Evolutionary conservation across 2,329 filamentous ascomycete species (phyloP), one percentile per base, ranked within the genome.

Genomic region (Stagonosporopsis cucurbitacearum): DNA sequence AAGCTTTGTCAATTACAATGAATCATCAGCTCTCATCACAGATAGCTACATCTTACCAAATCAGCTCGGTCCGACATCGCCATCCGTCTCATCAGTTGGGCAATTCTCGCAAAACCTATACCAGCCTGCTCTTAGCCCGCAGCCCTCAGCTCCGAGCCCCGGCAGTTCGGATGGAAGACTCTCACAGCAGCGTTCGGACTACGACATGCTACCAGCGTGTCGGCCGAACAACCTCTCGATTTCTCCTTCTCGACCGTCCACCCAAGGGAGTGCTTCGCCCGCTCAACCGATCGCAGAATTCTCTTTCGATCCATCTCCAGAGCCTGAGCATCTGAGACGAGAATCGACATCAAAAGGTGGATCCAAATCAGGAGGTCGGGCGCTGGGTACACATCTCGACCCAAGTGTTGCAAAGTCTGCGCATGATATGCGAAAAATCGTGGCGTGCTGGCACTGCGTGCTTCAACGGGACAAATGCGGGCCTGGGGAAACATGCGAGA

Each of bases 391-490:
- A 11, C 75, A 70, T 60, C 67, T 73, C 44, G 64, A 68, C 41
- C 71, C 63, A 37, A 75, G 67, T 11, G 73, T 73, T 32, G 75
- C 75, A 17, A 75, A 75, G 56, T 74, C 76, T 47, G 79, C 75
- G 37, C 74, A 77, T 44, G 71, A 75, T 36, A 80, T 80, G 78
- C 77, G 80, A 13, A 78, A 78, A 49, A 72, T 75, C 7, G 75
- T 76, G 20, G 77, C 79, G 9, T 82, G 80, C 54, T 82, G 80
- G 80, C 74, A 78, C 25, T 82, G 80, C 55, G 75, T 75, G 4
- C 68, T 82, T 44, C 79, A 81, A 58, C 72, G 79, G 65, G 80
- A 81, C 62, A 76, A 77, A 69, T 79, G 77, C 59, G 71, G 73
- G 6, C 71, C 73, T 20, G 75, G 76, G 36, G 69, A 72, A 6